These are phyloP conservation scores for Monosporozyma aerobia DNA, from an alignment of 805 yeast species.

Conservation along the genomic window DNA sequence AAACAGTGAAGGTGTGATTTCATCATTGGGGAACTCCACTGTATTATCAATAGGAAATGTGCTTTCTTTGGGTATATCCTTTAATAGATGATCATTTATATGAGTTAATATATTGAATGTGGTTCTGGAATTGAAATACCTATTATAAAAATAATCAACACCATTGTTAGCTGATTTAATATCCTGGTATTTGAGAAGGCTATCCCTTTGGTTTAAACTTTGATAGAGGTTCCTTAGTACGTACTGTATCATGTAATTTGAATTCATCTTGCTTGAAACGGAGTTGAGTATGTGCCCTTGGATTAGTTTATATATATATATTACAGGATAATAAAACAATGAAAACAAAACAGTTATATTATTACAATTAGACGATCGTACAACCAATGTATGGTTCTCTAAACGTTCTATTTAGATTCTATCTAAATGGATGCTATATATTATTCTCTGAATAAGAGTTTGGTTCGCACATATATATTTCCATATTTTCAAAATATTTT, in stretches of 20 bases:
- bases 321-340: no score
- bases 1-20: constrained; percentile 41
- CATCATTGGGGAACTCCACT: constrained; percentile 14
- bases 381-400: no score
- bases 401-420: no score
- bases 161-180: constrained; percentile 26
- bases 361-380: no score
- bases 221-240: neutral
- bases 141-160: constrained; percentile 33
- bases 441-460: neutral
- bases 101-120: constrained; percentile 41
- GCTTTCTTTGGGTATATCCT: constrained; percentile 29
- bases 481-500: neutral
- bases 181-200: constrained; percentile 12
- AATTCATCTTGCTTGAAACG: neutral
- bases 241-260: neutral
- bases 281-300: neutral
- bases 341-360: no score
- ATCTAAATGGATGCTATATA: no score
- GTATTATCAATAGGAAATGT: neutral
- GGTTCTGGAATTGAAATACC: constrained; percentile 30
- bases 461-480: no score
- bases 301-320: no score
- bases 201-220: neutral
- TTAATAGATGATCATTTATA: constrained; percentile 52